These are phyloP conservation scores for Mycena alexandri DNA, from an alignment of 768 basidiomycete species.

Conservation along the genomic window DNA sequence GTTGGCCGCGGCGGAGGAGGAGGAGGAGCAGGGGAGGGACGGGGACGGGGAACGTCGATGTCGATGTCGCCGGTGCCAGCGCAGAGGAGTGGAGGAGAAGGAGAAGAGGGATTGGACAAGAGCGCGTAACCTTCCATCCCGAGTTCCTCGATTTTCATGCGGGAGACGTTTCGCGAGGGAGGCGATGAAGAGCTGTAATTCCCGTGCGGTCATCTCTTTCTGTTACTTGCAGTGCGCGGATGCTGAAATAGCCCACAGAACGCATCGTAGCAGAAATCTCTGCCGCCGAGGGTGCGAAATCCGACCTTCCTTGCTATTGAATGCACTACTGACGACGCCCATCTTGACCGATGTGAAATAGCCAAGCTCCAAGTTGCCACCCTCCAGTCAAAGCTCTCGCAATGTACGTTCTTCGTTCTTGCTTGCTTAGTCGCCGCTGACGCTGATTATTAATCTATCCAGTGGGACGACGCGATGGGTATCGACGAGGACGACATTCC, in stretches of 20 bases:
- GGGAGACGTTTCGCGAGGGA: slow-evolving; percentile 8
- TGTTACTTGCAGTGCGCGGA: not conserved
- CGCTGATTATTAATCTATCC: no score
- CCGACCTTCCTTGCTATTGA: no score
- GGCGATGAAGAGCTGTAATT: slow-evolving; percentile 1
- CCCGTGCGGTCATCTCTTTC: not conserved
- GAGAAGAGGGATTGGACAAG: not conserved
- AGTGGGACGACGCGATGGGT: not conserved
- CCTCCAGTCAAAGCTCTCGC: not conserved
- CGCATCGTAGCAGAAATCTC: not conserved
- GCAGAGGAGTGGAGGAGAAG: no score
- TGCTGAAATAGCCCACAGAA: not conserved
- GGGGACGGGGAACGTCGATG: no score
- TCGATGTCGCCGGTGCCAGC: no score
- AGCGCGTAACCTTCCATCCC: slow-evolving; percentile 6
- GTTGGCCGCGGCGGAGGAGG: not conserved
- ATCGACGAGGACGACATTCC: no score
- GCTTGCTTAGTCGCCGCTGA: not conserved
- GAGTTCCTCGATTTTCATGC: slow-evolving; percentile 15
- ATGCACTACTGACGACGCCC: no score
- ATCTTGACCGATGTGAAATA: not conserved
- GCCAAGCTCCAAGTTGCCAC: not conserved
- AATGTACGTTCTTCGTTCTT: not conserved
- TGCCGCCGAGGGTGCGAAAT: not conserved
- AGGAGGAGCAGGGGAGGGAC: no score